Percentiles rank a stretch among this genome's conserved stretches.
phyloP scores from a whole-genome alignment of 2,329 filamentous ascomycete species.

The Colletotrichum sp. region DNA sequence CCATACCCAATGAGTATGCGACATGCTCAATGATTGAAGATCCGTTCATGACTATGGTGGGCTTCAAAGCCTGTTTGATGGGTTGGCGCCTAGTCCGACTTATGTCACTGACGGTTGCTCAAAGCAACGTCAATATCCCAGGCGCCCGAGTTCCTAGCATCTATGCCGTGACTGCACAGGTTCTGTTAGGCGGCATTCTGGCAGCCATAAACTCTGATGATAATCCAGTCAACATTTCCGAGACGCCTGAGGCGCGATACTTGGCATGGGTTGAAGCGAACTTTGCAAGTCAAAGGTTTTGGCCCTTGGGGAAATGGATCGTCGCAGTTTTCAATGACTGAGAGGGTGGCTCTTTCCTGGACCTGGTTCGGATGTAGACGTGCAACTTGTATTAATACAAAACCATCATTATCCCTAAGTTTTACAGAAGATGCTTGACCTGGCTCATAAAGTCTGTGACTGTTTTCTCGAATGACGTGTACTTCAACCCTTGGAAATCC shows the following conservation, averaged over 20 bases:
- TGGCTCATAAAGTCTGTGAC: background rate
- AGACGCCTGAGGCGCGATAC: background rate
- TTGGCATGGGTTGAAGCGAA: background rate
- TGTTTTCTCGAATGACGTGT: background rate
- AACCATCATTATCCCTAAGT: background rate
- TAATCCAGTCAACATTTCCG: background rate
- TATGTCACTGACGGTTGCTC: background rate
- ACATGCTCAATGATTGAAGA: background rate
- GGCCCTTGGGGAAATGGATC: background rate
- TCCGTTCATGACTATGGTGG: background rate
- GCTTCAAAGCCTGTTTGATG: background rate
- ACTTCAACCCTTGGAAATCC: background rate
- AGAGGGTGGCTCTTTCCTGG: background rate
- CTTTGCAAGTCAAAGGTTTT: background rate
- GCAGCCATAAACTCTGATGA: background rate
- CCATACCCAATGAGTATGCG: background rate
- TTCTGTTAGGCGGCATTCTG: background rate
- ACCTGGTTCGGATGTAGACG: background rate
- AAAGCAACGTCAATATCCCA: background rate
- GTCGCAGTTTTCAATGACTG: background rate
- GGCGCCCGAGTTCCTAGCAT: background rate
- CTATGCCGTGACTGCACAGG: background rate
- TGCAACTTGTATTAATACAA: background rate
- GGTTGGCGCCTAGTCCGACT: background rate
- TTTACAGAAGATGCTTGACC: background rate